Percentiles rank a stretch among this genome's conserved stretches.
phyloP scores from a whole-genome alignment of 2,329 filamentous ascomycete genomes.

The Cadophora malorum region DNA sequence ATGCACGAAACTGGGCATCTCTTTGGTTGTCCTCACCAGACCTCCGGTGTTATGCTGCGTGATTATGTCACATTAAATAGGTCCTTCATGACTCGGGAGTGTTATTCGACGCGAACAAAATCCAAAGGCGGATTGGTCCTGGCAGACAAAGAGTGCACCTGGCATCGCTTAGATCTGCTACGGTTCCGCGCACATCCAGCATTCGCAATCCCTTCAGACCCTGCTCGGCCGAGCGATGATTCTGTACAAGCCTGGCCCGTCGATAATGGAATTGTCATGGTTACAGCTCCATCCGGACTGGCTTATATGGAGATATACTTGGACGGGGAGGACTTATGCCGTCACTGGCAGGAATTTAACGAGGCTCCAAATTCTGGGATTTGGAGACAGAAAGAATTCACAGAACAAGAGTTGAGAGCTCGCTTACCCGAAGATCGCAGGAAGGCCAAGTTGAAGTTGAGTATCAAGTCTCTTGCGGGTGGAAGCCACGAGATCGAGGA shows the following conservation, averaged over 20 bases:
- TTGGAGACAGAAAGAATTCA: constrained; percentile 75
- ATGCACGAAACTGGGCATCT: constrained; percentile 90
- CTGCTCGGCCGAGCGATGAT: constrained; percentile 66
- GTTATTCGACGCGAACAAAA: constrained; percentile 86
- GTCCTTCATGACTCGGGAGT: constrained; percentile 80
- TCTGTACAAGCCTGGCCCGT: constrained; percentile 88
- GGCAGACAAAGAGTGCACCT: constrained; percentile 82
- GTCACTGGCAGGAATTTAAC: constrained; percentile 80
- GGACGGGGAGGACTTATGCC: constrained; percentile 82
- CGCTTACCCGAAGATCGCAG: constrained; percentile 75
- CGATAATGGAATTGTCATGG: constrained; percentile 75
- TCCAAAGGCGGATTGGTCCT: constrained; percentile 79
- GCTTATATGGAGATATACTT: constrained; percentile 84
- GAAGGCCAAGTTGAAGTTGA: constrained; percentile 72
- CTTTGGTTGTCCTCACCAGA: constrained; percentile 88
- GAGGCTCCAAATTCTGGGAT: constrained; percentile 65
- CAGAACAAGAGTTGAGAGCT: constrained; percentile 75
- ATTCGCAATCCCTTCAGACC: constrained; percentile 83
- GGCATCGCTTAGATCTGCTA: constrained; percentile 89
- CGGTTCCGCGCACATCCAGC: constrained; percentile 90
- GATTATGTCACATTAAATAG: constrained; percentile 88
- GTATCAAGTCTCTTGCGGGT: constrained; percentile 78
- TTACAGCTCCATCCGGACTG: constrained; percentile 82
- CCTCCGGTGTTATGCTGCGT: constrained; percentile 88
- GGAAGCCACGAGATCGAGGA: constrained; percentile 80